These are phyloP conservation scores for Nicotiana paniculata DNA, from an alignment of 257 asterid genomes.

Conservation along the genomic window DNA sequence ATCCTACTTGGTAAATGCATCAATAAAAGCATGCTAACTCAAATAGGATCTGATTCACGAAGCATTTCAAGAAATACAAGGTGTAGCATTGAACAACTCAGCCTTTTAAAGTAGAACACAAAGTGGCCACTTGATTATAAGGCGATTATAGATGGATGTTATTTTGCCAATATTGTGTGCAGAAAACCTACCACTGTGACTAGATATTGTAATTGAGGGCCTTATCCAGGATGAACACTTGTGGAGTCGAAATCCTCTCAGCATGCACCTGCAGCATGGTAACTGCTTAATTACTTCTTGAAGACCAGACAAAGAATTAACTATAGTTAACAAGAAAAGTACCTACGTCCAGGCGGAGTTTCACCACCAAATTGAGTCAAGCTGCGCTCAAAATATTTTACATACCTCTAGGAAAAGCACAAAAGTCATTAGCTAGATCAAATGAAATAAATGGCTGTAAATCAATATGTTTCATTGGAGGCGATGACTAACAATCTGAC, in stretches of 20 bases:
- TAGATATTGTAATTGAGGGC: constrained; percentile 86
- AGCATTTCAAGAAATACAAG: background rate
- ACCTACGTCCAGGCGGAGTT: constrained; percentile 96
- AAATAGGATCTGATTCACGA: background rate
- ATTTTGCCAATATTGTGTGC: background rate
- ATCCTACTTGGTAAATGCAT: background rate
- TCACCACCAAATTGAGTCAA: constrained; percentile 66
- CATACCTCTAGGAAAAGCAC: constrained; percentile 65
- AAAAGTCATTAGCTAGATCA: constrained; percentile 15
- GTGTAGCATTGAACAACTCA: background rate
- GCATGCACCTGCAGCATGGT: constrained; percentile 71
- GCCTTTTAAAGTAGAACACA: background rate
- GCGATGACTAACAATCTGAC: constrained; percentile 82
- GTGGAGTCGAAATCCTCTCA: constrained; percentile 91
- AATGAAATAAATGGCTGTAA: background rate
- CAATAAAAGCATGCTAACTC: background rate
- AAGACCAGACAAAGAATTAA: constrained; percentile 21
- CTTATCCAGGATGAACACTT: constrained; percentile 93
- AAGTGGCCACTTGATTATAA: background rate
- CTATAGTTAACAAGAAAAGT: constrained; percentile 41
- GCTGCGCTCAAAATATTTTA: constrained; percentile 75
- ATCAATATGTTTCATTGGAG: constrained; percentile 12
- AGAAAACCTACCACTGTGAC: constrained; percentile 63
- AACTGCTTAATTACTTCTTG: constrained; percentile 20
- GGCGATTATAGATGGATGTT: background rate